phyloP scores from a whole-genome alignment of 148 eudicot species.

The Oxyria digyna region DNA sequence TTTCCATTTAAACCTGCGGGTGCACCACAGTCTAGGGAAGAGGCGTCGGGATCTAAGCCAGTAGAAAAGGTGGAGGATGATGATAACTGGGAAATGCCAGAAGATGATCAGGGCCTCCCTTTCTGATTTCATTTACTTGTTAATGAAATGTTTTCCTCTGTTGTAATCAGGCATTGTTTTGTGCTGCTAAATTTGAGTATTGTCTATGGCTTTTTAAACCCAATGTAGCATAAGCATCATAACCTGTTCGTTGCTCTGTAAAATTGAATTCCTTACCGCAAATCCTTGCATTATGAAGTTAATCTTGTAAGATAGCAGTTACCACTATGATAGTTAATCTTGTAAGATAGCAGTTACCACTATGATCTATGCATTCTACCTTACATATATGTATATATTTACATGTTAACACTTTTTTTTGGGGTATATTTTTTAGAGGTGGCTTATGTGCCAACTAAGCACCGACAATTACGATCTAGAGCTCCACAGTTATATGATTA shows the following conservation, averaged over 20 bases:
- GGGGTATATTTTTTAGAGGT: neutral
- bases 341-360: neutral
- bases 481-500: neutral
- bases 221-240: neutral
- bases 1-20: neutral
- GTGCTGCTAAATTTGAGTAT: neutral
- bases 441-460: neutral
- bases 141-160: neutral
- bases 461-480: neutral
- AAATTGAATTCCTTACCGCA: neutral
- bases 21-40: neutral
- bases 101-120: neutral
- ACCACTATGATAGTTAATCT: neutral
- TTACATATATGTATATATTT: too few relatives aligned
- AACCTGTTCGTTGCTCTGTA: neutral
- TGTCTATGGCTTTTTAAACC: neutral
- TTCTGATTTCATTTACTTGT: neutral
- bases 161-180: neutral
- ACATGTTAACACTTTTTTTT: neutral
- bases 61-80: neutral
- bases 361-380: neutral
- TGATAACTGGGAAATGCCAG: constrained; percentile 12
- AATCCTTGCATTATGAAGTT: neutral
- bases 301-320: neutral
- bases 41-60: neutral